phyloP scores from a whole-genome alignment of 1,139 yeast species.

The Candida tunisiensis region DNA sequence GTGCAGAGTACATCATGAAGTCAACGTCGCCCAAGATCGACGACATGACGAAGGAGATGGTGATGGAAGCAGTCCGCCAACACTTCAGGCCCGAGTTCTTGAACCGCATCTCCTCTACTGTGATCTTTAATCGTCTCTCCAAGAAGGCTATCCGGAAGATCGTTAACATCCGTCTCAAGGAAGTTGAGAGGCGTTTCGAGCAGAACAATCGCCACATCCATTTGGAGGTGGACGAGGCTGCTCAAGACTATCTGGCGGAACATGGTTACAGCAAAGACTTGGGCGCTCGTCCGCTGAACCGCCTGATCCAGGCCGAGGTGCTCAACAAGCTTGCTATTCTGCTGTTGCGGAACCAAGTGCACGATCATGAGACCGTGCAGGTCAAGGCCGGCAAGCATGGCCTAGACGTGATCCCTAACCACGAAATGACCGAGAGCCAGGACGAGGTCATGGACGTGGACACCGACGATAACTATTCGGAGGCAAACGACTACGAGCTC shows the following conservation, averaged over 20 bases:
- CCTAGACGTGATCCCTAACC: slow-evolving; percentile 32
- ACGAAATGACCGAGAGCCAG: slow-evolving; percentile 13
- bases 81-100: slow-evolving; percentile 88
- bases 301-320: slow-evolving; percentile 66
- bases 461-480: not conserved
- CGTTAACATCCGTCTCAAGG: slow-evolving; percentile 67
- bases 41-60: slow-evolving; percentile 32
- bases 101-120: slow-evolving; percentile 80
- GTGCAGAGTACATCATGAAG: slow-evolving; percentile 59
- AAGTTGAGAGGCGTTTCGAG: slow-evolving; percentile 60
- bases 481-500: not conserved
- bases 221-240: slow-evolving; percentile 35
- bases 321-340: slow-evolving; percentile 76
- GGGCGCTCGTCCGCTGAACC: slow-evolving; percentile 92
- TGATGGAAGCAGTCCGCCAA: slow-evolving; percentile 48
- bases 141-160: slow-evolving; percentile 55
- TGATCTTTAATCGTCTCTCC: slow-evolving; percentile 80
- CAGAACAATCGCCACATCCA: slow-evolving; percentile 71
- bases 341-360: slow-evolving; percentile 64
- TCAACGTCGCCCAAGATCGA: slow-evolving; percentile 28
- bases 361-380: slow-evolving; percentile 47
- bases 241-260: slow-evolving; percentile 62
- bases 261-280: slow-evolving; percentile 81
- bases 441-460: not conserved
- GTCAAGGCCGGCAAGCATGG: slow-evolving; percentile 24